Evolutionary conservation across 2,329 filamentous ascomycete genomes (phyloP), one percentile per base, ranked within the genome.

Genomic region (Arthroderma uncinatum): DNA sequence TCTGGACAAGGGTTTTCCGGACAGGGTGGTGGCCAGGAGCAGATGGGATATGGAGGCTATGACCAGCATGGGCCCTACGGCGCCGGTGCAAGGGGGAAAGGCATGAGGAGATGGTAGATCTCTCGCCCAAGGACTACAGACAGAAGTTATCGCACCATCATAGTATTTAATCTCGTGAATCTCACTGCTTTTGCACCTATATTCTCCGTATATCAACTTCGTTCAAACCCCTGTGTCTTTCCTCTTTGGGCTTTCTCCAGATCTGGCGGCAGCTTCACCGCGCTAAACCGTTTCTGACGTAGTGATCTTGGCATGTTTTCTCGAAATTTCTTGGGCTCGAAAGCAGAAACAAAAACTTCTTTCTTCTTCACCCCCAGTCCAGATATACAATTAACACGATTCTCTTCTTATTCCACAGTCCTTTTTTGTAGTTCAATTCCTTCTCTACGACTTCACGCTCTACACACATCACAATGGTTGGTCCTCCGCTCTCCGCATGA

Each of bases 31-130:
- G 70, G 69, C 16, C 70, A 71, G 48, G 66, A 67, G 16, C 73
- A 73, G 58, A 73, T 74, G 71, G 71, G 71, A 57, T 74, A 69
- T 53, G 71, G 70, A 56, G 72, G 71, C 37, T 73, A 71, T 48
- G 70, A 72, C 42, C 72, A 71, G 58, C 71, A 71, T 39, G 70
- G 68, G 23, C 69, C 67, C 52, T 72, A 67, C 62, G 68, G 65
- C 36, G 71, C 61, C 19, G 63, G 71, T 42, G 68, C 71, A 55
- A 69, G 73, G 59, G 66, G 71, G 39, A 63, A 66, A 53, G 59
- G 63, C 57, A 62, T 67, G 58, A 64, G 72, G 55, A 65, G 73
- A 61, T 67, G 72, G 66, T 74, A 69, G 70, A 54, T n/a, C n/a
- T n/a, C n/a, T n/a, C n/a, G 2, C 40, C 8, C 36, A n/a, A 23